phyloP scores from a whole-genome alignment of 169 alveolate species.

The Eimeria falciformis region DNA sequence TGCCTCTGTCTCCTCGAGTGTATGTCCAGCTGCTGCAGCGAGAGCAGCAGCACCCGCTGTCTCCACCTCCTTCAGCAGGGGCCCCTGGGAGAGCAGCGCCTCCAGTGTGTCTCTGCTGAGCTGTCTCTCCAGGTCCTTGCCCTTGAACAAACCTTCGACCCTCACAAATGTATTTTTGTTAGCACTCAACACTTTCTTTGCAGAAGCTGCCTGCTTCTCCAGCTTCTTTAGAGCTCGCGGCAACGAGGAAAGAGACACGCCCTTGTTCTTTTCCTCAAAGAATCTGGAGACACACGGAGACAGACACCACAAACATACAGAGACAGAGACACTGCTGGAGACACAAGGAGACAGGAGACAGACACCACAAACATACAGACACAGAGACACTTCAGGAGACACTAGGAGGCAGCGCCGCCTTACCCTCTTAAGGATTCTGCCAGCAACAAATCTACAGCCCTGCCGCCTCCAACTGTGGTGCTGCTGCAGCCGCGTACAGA shows the following conservation, averaged over 20 bases:
- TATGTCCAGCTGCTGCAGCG: background rate
- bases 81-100: conserved; percentile 45
- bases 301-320: background rate
- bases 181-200: conserved; percentile 78
- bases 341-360: background rate
- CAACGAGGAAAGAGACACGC: background rate
- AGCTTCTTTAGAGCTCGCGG: conserved; percentile 78
- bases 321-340: background rate
- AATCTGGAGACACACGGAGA: conserved; percentile 21
- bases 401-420: too few relatives aligned
- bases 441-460: conserved; percentile 1
- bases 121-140: conserved; percentile 26
- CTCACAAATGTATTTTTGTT: conserved; percentile 53
- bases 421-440: background rate
- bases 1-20: conserved; percentile 28
- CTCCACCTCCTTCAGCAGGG: conserved; percentile 12
- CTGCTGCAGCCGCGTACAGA: conserved; percentile 31
- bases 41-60: conserved; percentile 36
- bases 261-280: conserved; percentile 17
- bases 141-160: conserved; percentile 67
- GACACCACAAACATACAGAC: too few relatives aligned
- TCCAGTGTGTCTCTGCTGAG: conserved; percentile 57
- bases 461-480: conserved; percentile 23
- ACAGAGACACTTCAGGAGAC: too few relatives aligned
- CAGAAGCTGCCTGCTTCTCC: conserved; percentile 60